A percentile compares a stretch with the other conserved stretches of the same genome.
Evolutionary conservation across 2,329 filamentous ascomycete species (phyloP).

Genomic region (Aureobasidium lini): DNA sequence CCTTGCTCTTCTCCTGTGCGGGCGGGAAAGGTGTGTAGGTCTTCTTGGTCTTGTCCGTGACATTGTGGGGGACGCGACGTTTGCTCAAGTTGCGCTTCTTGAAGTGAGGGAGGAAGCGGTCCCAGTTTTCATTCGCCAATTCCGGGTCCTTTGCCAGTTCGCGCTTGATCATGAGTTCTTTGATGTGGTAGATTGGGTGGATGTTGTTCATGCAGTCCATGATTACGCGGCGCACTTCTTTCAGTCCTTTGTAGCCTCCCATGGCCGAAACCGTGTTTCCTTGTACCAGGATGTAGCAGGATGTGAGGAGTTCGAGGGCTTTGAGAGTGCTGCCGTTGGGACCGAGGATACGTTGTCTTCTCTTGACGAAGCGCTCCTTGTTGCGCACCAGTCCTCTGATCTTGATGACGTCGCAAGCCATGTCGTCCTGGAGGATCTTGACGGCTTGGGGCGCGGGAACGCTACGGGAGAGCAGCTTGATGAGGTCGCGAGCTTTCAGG

Average conservation of each 20-base stretch:
- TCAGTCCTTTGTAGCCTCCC: slow-evolving; percentile 87
- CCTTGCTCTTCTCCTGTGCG: slow-evolving; percentile 95
- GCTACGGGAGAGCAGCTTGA: slow-evolving; percentile 83
- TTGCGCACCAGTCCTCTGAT: slow-evolving; percentile 83
- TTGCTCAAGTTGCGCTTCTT: slow-evolving; percentile 87
- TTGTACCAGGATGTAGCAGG: slow-evolving; percentile 90
- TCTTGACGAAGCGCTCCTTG: slow-evolving; percentile 93
- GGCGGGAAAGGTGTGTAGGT: slow-evolving; percentile 95
- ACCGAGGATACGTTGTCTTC: slow-evolving; percentile 84
- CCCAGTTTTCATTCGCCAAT: slow-evolving; percentile 84
- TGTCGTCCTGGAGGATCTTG: slow-evolving; percentile 86
- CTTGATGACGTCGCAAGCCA: slow-evolving; percentile 94
- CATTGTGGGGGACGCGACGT: slow-evolving; percentile 70
- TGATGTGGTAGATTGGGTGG: slow-evolving; percentile 86
- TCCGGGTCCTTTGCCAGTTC: slow-evolving; percentile 86
- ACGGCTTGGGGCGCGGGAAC: slow-evolving; percentile 89
- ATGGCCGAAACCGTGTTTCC: slow-evolving; percentile 91
- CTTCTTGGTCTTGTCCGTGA: slow-evolving; percentile 92
- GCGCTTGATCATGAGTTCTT: slow-evolving; percentile 89
- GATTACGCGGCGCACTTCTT: slow-evolving; percentile 81
- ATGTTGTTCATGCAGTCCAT: slow-evolving; percentile 97
- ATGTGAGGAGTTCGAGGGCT: slow-evolving; percentile 83
- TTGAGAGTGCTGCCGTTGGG: slow-evolving; percentile 89
- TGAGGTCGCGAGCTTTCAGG: slow-evolving; percentile 85
- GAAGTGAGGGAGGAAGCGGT: slow-evolving; percentile 93